Evolutionary conservation across 2,329 filamentous ascomycete genomes (phyloP), one percentile per base, ranked within the genome.

Genomic region (Cadophora luteo-olivacea): DNA sequence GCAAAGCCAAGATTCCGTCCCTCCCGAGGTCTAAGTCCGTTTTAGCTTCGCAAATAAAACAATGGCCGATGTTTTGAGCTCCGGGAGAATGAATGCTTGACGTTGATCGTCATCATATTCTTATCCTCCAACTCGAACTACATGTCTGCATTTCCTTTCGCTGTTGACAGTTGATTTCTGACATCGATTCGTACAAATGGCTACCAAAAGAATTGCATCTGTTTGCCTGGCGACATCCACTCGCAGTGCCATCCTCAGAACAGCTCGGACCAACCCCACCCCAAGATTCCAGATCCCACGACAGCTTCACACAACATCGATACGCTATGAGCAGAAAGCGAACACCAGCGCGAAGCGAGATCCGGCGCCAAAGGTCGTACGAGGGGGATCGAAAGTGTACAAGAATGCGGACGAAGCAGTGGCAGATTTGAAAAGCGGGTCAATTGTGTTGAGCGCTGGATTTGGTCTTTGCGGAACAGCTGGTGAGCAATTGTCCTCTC

Each of bases 401-500:
- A 75, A 73, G 58, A 64, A 72, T 69, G 75, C 74, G 11, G 75
- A 76, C 71, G 70, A 68, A 16, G 74, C 74, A 0, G 74, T 77
- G 6, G 72, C 70, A 38, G 75, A 77, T 71, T 32, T 77, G 49
- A 71, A 75, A 66, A 90, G 91, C 74, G 87, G 91, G 65, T 89
- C 88, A 12, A 91, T 87, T 0, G 83, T 95, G 45, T 82, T 95
- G 66, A 93, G 91, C 76, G 90, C 92, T 19, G 92, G 92, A 1
- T 95, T 95, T 78, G 92, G 92, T n/a, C 85, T 95, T 14, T 94
- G 91, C 73, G 92, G 92, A 72, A 90, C 94, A 22, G 88, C 89
- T 65, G 87, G 88, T 89, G 82, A n/a, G 41, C 12, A 5, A n/a
- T 7, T 16, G 2, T 25, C 22, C 4, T 32, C n/a, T 22, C 29